Base-by-base conservation (phyloP, 352 stramenopile species). In the Phytophthora fragariaefolia region DNA sequence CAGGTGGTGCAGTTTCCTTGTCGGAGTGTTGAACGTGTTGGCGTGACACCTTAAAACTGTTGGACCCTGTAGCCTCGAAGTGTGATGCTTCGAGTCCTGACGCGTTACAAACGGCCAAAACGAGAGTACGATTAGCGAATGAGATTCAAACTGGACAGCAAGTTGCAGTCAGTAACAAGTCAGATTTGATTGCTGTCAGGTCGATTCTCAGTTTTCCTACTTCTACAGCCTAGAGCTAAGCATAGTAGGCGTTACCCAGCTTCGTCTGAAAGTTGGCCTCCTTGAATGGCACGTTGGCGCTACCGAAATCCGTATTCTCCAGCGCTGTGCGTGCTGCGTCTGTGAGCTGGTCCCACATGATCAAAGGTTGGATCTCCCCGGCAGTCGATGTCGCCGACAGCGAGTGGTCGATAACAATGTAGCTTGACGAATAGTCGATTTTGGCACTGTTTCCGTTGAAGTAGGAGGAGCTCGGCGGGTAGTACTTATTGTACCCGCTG, bases 261-360 rank as follows among this genome's bases (percentile, higher is more conserved):
- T 74, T 74, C 18, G 40, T 62, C 54, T 59, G 36, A 27, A 74
- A 74, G 42, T 74, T 74, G n/a, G 53, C 66, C 6, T 74, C 66
- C 43, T 74, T 74, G 48, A 74, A 66, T 13, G 66, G 66, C 48
- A 70, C 59, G 28, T 69, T 74, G 17, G 66, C 66, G 24, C 63
- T 26, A 22, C 66, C 66, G 56, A 69, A 74, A 40, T 69, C 34
- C 22, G 59, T 66, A 42, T 65, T 54, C 42, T 74, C 53, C 23
- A 74, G 49, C 40, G 66, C 66, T 12, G 48, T 59, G 13, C 66
- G 66, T 6, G 66, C 66, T 2, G 53, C 66, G 18, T 63, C 53
- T 18, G 60, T 70, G 45, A 70, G 50, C 58, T 65, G 60, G 30
- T 69, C 69, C 49, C 58, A 65, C 58, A 69, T 69, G 52, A 69